Base-by-base conservation (phyloP, 306 rosid species). In the Ormosia semicastrata region DNA sequence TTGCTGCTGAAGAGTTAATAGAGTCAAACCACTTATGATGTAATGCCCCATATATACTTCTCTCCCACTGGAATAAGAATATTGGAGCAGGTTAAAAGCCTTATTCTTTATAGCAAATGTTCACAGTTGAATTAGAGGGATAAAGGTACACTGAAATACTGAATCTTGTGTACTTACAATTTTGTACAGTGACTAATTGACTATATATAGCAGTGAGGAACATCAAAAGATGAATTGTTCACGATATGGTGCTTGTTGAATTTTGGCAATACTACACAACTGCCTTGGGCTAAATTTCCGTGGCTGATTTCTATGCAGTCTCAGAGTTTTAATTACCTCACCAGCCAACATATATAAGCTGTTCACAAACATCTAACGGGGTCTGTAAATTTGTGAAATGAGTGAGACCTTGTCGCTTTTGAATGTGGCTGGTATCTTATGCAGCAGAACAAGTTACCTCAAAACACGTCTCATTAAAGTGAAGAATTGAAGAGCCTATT, bases 111-210 rank as follows among this genome's bases (percentile, higher is more conserved):
- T 7, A 17, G 32, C 67, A 70, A 15, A 37, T 50, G 59, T 46
- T 13, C 44, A 62, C 14, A 65, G 11, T 70, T 15, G 37, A 73
- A 54, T 76, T 56, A 14, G 68, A 41, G 77, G 47, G 47, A 18
- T 46, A 72, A 59, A 40, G 67, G 58, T 15, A 66, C 59, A 32
- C 10, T 18, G 53, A 66, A n/a, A 65, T 81, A 39, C 17, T 12
- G 44, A 75, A 32, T 58, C 83, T 81, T 83, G 85, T 82, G 64
- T 69, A 60, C 74, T 40, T 33, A 9, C 11, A 72, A 52, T 12
- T 52, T 24, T 57, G 63, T 15, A 49, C 41, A 30, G 73, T 63
- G 80, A 79, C 79, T 49, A 29, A 70, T 49, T 13, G 46, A 34
- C 39, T 77, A 80, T 80, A 80, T 72, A 54, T 57, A 85, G 66